Evolutionary conservation across 2,329 filamentous ascomycete species (phyloP).

Genomic region (Claviceps monticola): DNA sequence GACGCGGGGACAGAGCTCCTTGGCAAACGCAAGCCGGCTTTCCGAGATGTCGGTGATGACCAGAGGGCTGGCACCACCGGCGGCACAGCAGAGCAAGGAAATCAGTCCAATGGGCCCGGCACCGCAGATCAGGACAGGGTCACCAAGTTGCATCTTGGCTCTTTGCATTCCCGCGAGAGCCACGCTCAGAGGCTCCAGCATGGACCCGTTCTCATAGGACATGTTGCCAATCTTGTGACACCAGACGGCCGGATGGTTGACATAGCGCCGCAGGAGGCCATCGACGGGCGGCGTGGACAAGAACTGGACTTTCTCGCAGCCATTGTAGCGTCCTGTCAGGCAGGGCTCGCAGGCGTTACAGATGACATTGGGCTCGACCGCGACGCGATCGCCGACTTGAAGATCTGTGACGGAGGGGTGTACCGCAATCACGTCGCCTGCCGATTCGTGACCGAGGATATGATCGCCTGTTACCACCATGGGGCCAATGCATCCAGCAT

Average conservation of each 20-base stretch:
- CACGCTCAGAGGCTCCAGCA: conserved; percentile 83
- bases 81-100: conserved; percentile 68
- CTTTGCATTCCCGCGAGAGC: conserved; percentile 80
- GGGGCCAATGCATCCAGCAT: conserved; percentile 84
- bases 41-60: conserved; percentile 93
- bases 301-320: conserved; percentile 76
- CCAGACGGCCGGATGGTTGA: conserved; percentile 89
- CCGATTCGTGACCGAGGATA: conserved; percentile 88
- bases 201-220: conserved; percentile 79
- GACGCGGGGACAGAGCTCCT: conserved; percentile 65
- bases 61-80: conserved; percentile 79
- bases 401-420: conserved; percentile 67
- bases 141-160: conserved; percentile 66
- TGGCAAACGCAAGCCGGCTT: conserved; percentile 70
- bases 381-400: conserved; percentile 78
- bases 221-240: conserved; percentile 93
- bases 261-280: conserved; percentile 78
- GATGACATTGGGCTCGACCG: conserved; percentile 87
- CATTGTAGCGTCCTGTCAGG: conserved; percentile 87
- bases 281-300: conserved; percentile 81
- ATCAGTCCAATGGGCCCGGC: conserved; percentile 90
- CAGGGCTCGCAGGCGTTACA: conserved; percentile 86
- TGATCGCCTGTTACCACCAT: conserved; percentile 87
- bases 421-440: conserved; percentile 68
- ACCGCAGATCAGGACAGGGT: conserved; percentile 79